These are phyloP conservation scores for Athelia psychrophila DNA, from an alignment of 1,284 basidiomycete species.

Conservation along the genomic window DNA sequence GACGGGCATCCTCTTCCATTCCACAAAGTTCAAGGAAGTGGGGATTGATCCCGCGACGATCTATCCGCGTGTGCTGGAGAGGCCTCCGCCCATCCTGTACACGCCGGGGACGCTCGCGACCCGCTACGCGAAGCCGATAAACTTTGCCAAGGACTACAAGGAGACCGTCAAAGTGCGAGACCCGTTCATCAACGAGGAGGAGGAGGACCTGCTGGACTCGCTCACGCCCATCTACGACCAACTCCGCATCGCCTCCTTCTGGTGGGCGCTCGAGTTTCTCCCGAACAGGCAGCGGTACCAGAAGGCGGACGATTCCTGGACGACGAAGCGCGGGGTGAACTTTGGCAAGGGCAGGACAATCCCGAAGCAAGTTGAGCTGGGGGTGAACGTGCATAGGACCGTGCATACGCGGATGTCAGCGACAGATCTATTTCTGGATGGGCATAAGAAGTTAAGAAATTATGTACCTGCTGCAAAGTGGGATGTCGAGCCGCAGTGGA, in stretches of 20 bases:
- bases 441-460: conserved; percentile 19
- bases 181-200: conserved; percentile 39
- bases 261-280: conserved; percentile 50
- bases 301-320: conserved; percentile 36
- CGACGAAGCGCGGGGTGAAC: conserved; percentile 38
- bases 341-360: conserved; percentile 42
- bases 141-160: conserved; percentile 8
- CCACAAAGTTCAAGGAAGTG: conserved; percentile 40
- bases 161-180: conserved; percentile 16
- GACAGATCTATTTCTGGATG: conserved; percentile 21
- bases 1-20: conserved; percentile 52
- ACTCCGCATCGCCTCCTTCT: conserved; percentile 29
- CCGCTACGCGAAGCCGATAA: conserved; percentile 7
- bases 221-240: conserved; percentile 42
- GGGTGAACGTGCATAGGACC: conserved; percentile 45
- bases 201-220: conserved; percentile 47
- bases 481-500: conserved; percentile 35
- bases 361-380: conserved; percentile 32
- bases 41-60: conserved; percentile 46
- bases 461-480: conserved; percentile 45
- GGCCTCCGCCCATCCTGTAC: conserved; percentile 32
- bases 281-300: conserved; percentile 39
- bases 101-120: conserved; percentile 13
- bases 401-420: conserved; percentile 51
- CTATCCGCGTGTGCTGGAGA: conserved; percentile 33